Evolutionary conservation across 495 filamentous ascomycete species (phyloP).

Genomic region (Neurospora terricola): DNA sequence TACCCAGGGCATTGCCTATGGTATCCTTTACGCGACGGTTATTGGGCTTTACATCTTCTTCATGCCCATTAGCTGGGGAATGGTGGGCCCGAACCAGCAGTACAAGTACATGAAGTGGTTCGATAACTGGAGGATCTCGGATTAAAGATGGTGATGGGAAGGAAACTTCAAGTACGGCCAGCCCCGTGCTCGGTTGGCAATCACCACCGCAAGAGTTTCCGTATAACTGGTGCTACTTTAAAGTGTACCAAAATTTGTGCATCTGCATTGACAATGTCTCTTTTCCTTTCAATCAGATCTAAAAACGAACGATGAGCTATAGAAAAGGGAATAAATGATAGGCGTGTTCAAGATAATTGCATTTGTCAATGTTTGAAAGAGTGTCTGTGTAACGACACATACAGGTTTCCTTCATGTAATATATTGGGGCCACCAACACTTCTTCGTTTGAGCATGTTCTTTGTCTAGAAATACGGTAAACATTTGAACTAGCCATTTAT

Average conservation of each 20-base stretch:
- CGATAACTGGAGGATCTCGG: conserved; percentile 53
- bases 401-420: background rate
- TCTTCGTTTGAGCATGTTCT: too few relatives aligned
- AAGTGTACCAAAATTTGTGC: background rate
- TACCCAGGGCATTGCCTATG: conserved; percentile 55
- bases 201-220: background rate
- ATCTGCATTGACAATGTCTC: background rate
- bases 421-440: background rate
- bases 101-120: conserved; percentile 95
- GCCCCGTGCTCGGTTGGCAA: background rate
- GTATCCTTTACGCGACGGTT: conserved; percentile 56
- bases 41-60: conserved; percentile 82
- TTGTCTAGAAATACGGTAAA: background rate
- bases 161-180: background rate
- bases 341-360: background rate
- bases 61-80: conserved; percentile 92
- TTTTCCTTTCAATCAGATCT: background rate
- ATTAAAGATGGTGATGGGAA: conserved; percentile 25
- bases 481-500: background rate
- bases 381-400: background rate
- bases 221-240: background rate
- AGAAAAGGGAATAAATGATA: background rate
- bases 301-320: background rate
- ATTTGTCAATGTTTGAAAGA: background rate
- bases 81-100: conserved; percentile 73